phyloP scores from a whole-genome alignment of 2,329 filamentous ascomycete genomes.

The Hyphodiscus sp. region DNA sequence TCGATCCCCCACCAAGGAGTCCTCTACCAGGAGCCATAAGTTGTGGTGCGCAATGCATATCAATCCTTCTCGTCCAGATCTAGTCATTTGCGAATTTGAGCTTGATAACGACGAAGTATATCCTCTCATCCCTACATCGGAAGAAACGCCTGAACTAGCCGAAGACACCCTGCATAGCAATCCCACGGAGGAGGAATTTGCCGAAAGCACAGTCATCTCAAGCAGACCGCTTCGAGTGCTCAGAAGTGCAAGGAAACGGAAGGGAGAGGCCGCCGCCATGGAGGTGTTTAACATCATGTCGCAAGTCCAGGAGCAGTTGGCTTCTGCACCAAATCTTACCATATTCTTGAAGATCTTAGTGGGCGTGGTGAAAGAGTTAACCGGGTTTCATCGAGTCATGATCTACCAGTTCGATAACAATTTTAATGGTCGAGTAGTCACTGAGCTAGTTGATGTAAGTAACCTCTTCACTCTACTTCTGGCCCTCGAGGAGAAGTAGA shows the following conservation, averaged over 20 bases:
- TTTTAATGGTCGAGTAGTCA: conserved; percentile 1
- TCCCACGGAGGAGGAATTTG: conserved; percentile 67
- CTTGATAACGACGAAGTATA: conserved; percentile 67
- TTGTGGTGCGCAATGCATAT: conserved; percentile 86
- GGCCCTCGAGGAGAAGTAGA: background rate
- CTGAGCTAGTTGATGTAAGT: background rate
- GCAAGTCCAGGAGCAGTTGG: conserved; percentile 82
- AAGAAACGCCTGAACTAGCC: conserved; percentile 54
- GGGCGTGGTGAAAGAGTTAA: conserved; percentile 82
- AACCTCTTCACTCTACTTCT: background rate
- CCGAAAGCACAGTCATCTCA: conserved; percentile 66
- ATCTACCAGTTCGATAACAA: conserved; percentile 68
- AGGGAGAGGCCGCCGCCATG: conserved; percentile 76
- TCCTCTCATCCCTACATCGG: conserved; percentile 58
- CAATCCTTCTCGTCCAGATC: conserved; percentile 57
- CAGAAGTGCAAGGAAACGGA: conserved; percentile 65
- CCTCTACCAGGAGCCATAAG: conserved; percentile 48
- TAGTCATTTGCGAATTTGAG: conserved; percentile 86
- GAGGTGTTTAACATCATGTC: conserved; percentile 89
- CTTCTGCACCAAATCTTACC: conserved; percentile 63
- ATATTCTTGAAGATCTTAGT: conserved; percentile 74
- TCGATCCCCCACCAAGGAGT: conserved; percentile 40
- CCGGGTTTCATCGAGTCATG: conserved; percentile 88
- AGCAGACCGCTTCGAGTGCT: conserved; percentile 75
- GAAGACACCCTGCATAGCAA: conserved; percentile 68